Conservation (phyloP, 345 rosid species). For the Kernera saxatilis region DNA sequence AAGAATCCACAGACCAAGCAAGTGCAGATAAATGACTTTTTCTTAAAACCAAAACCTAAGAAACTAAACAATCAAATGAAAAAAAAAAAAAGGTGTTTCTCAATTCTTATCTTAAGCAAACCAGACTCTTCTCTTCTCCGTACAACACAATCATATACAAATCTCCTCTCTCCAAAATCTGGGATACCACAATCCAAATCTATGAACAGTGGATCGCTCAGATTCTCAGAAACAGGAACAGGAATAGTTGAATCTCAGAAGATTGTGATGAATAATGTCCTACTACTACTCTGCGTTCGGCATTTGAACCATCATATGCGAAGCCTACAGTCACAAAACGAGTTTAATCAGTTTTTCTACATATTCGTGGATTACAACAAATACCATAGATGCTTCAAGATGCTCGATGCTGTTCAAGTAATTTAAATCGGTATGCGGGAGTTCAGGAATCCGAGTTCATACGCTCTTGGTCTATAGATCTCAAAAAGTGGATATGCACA, state of each 20-base stretch:
- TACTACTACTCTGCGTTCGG: conserved; percentile 43
- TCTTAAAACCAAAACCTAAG: not conserved
- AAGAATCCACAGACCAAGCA: not conserved
- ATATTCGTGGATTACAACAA: not conserved
- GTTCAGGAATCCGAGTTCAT: not conserved
- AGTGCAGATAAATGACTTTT: not conserved
- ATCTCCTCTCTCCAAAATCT: conserved; percentile 16
- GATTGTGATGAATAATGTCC: conserved; percentile 16
- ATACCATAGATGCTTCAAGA: not conserved
- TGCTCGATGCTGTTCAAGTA: not conserved
- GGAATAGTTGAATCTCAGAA: conserved; percentile 8
- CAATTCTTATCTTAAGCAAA: conserved; percentile 11
- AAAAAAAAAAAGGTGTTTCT: not conserved
- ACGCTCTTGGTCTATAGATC: not conserved
- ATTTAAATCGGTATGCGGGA: not conserved
- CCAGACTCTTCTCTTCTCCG: conserved; percentile 4
- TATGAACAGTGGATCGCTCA: conserved; percentile 12
- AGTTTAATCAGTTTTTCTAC: not conserved
- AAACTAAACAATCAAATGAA: conserved; percentile 9
- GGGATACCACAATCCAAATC: conserved; percentile 13
- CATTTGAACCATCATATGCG: conserved; percentile 60
- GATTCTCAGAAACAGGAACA: conserved; percentile 9
- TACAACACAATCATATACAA: conserved; percentile 25
- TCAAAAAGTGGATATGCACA: not conserved
- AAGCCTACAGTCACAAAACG: conserved; percentile 36